Percentiles rank a stretch among this genome's conserved stretches.
phyloP scores from a whole-genome alignment of 768 basidiomycete genomes.

The Mrakia blollopis region DNA sequence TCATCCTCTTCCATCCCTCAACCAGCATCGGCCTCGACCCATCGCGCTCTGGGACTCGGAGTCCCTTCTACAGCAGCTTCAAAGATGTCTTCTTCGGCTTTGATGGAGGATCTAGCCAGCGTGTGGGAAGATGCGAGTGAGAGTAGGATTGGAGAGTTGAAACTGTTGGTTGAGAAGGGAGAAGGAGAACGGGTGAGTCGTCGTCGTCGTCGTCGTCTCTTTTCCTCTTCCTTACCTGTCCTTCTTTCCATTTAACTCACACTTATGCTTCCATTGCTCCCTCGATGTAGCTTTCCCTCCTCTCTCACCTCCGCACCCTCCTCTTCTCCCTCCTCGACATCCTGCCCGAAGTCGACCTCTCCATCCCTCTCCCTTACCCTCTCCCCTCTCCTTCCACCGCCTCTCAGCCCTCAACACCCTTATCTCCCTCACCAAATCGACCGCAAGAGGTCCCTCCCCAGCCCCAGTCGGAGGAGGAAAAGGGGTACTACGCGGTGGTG shows the following conservation, averaged over 20 bases:
- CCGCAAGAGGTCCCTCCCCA: slow-evolving; percentile 9
- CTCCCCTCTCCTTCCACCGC: slow-evolving; percentile 35
- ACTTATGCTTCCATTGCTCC: slow-evolving; percentile 8
- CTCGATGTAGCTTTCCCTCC: slow-evolving; percentile 58
- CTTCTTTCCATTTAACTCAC: neutral
- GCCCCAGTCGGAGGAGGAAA: slow-evolving; percentile 37
- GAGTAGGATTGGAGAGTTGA: slow-evolving; percentile 70
- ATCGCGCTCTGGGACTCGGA: neutral
- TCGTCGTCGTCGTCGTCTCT: too few relatives aligned
- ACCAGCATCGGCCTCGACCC: neutral
- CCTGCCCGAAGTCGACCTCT: slow-evolving; percentile 72
- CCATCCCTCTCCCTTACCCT: slow-evolving; percentile 52
- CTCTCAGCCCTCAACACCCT: slow-evolving; percentile 34
- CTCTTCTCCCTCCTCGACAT: slow-evolving; percentile 78
- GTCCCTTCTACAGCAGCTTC: neutral
- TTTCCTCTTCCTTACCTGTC: neutral
- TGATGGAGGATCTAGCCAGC: neutral
- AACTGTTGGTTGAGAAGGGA: slow-evolving; percentile 76
- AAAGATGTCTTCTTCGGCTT: neutral
- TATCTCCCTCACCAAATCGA: slow-evolving; percentile 34
- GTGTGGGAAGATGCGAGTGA: slow-evolving; percentile 60
- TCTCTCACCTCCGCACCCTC: slow-evolving; percentile 57
- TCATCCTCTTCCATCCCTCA: neutral
- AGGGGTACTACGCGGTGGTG: slow-evolving; percentile 54
- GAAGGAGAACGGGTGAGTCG: slow-evolving; percentile 78